phyloP scores from a whole-genome alignment of 192 early-diverging fungal genomes.

The Phlyctochytrium planicorne region DNA sequence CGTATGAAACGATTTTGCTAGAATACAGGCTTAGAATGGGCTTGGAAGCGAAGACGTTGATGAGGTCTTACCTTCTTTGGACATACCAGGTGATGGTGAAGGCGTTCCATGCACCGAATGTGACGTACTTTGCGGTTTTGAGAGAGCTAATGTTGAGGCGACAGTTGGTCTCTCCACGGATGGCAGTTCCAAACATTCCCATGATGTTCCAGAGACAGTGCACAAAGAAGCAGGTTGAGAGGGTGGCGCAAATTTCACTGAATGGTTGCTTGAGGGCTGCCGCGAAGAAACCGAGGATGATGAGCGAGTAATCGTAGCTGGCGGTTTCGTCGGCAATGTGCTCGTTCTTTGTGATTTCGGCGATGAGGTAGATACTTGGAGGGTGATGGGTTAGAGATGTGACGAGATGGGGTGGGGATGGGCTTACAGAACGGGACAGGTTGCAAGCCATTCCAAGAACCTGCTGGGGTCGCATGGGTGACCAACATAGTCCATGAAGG shows the following conservation, averaged over 20 bases:
- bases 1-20: slow-evolving; percentile 23
- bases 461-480: slow-evolving; percentile 20
- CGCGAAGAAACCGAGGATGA: slow-evolving; percentile 22
- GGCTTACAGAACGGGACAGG: slow-evolving; percentile 16
- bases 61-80: slow-evolving; percentile 10
- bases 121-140: slow-evolving; percentile 13
- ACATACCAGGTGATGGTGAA: slow-evolving; percentile 27
- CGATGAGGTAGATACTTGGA: slow-evolving; percentile 18
- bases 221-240: background rate
- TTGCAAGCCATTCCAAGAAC: slow-evolving; percentile 31
- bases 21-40: background rate
- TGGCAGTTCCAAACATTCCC: slow-evolving; percentile 22
- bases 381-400: background rate
- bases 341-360: slow-evolving; percentile 17
- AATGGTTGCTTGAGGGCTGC: slow-evolving; percentile 18
- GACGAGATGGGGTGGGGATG: background rate
- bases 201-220: slow-evolving; percentile 8
- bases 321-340: background rate
- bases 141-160: slow-evolving; percentile 20
- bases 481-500: slow-evolving; percentile 8
- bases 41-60: background rate
- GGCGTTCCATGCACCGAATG: slow-evolving; percentile 17
- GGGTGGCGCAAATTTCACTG: slow-evolving; percentile 20
- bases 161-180: slow-evolving; percentile 24
- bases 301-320: background rate